Evolutionary conservation across 2,329 filamentous ascomycete species (phyloP).

Genomic region (Beauveria brongniartii): DNA sequence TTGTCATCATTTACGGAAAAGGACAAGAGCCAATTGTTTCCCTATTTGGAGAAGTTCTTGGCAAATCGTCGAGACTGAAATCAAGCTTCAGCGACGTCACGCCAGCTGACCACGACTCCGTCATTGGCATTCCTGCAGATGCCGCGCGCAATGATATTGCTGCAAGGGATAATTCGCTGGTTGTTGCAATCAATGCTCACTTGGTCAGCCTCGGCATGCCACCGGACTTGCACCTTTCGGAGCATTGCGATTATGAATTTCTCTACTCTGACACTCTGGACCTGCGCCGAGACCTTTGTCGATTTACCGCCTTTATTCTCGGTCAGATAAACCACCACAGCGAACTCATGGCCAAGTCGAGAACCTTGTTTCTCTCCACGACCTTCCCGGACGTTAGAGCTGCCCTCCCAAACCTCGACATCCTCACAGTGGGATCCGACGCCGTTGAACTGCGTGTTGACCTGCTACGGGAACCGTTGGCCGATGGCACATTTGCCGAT

Average conservation of each 20-base stretch:
- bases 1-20: slow-evolving; percentile 60
- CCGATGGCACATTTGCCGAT: slow-evolving; percentile 51
- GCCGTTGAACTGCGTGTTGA: slow-evolving; percentile 81
- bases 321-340: slow-evolving; percentile 74
- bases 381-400: slow-evolving; percentile 81
- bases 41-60: slow-evolving; percentile 69
- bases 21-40: slow-evolving; percentile 68
- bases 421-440: slow-evolving; percentile 78
- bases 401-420: slow-evolving; percentile 76
- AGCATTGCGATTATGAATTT: slow-evolving; percentile 76
- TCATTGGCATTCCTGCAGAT: slow-evolving; percentile 56
- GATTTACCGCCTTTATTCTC: slow-evolving; percentile 71
- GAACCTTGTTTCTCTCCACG: slow-evolving; percentile 80
- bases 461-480: slow-evolving; percentile 63
- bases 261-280: slow-evolving; percentile 68
- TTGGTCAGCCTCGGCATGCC: slow-evolving; percentile 64
- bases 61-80: slow-evolving; percentile 59
- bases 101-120: slow-evolving; percentile 49
- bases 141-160: slow-evolving; percentile 50
- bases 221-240: slow-evolving; percentile 57
- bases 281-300: slow-evolving; percentile 65
- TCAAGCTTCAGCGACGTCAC: slow-evolving; percentile 46
- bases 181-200: slow-evolving; percentile 69
- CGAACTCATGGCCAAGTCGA: slow-evolving; percentile 65
- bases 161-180: slow-evolving; percentile 46